Conservation (phyloP, 441 rosid genomes). For the Gossypium davidsonii region DNA sequence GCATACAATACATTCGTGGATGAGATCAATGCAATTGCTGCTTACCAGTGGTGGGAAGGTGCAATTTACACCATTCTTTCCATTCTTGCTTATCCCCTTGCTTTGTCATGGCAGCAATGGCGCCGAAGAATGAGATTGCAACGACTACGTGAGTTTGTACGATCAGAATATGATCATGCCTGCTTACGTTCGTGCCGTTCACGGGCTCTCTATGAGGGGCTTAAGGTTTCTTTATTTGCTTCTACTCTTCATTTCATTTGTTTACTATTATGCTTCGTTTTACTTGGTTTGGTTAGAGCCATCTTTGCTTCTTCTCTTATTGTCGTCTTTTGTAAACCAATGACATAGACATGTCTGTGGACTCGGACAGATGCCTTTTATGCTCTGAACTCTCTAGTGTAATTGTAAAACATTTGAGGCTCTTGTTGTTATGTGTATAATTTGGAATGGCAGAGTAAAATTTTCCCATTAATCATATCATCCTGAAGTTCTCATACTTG, state of each 20-base stretch:
- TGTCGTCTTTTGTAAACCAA: neutral
- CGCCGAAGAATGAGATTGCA: slow-evolving; percentile 83
- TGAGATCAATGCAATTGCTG: slow-evolving; percentile 90
- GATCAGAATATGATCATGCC: slow-evolving; percentile 98
- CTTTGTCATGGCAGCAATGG: slow-evolving; percentile 99
- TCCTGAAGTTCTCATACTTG: neutral
- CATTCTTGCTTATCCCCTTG: slow-evolving; percentile 77
- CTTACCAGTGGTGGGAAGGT: slow-evolving; percentile 99
- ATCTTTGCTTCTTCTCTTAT: neutral
- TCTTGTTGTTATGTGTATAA: neutral
- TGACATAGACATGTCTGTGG: neutral
- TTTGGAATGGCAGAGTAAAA: neutral
- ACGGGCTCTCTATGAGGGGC: slow-evolving; percentile 97
- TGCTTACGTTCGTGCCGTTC: slow-evolving; percentile 99
- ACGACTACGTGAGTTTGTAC: slow-evolving; percentile 90
- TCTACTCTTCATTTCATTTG: neutral
- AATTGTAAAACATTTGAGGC: neutral
- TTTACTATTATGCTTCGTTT: neutral
- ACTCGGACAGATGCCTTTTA: neutral
- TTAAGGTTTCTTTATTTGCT: slow-evolving; percentile 61
- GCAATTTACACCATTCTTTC: slow-evolving; percentile 81
- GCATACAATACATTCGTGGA: slow-evolving; percentile 94
- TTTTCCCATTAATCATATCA: neutral
- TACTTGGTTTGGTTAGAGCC: neutral
- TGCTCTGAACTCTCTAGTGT: neutral